Percentiles rank a stretch among this genome's conserved stretches.
phyloP scores from a whole-genome alignment of 371 early-diverging fungal genomes.

The Rhizopus microsporus region DNA sequence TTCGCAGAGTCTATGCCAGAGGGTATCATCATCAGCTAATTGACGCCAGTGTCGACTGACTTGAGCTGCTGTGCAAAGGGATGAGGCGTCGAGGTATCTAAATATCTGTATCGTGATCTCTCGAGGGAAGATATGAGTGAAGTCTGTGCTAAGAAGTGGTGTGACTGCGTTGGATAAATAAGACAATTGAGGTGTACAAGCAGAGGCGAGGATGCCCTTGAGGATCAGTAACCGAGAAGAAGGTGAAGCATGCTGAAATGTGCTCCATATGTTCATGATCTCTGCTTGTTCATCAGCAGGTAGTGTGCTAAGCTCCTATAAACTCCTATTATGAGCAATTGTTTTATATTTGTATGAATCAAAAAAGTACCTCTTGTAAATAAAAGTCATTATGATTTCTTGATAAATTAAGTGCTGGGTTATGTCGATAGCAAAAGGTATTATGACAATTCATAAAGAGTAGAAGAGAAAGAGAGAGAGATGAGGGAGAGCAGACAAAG shows the following conservation, averaged over 20 bases:
- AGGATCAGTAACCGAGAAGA: slow-evolving; percentile 56
- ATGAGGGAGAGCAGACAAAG: background rate
- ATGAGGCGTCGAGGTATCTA: slow-evolving; percentile 86
- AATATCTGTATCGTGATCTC: slow-evolving; percentile 84
- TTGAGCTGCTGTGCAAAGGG: slow-evolving; percentile 87
- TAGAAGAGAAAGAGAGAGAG: background rate
- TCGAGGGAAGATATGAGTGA: slow-evolving; percentile 69
- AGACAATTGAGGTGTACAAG: slow-evolving; percentile 59
- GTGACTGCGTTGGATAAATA: slow-evolving; percentile 39
- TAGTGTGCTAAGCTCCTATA: slow-evolving; percentile 6
- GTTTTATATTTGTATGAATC: background rate
- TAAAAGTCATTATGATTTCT: slow-evolving; percentile 22
- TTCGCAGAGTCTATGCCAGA: slow-evolving; percentile 95
- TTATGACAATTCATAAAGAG: slow-evolving; percentile 17
- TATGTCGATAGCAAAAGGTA: slow-evolving; percentile 28
- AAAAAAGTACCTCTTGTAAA: slow-evolving; percentile 15
- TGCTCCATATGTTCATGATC: slow-evolving; percentile 54
- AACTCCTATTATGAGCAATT: background rate
- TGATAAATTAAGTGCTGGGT: slow-evolving; percentile 21
- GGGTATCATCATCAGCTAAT: slow-evolving; percentile 83
- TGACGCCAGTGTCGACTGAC: slow-evolving; percentile 78
- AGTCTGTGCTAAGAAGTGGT: slow-evolving; percentile 63
- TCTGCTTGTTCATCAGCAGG: slow-evolving; percentile 39
- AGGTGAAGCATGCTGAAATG: slow-evolving; percentile 49
- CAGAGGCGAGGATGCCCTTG: slow-evolving; percentile 54